phyloP scores from a whole-genome alignment of 2,329 filamentous ascomycete species.

The Calonectria leucothoes region DNA sequence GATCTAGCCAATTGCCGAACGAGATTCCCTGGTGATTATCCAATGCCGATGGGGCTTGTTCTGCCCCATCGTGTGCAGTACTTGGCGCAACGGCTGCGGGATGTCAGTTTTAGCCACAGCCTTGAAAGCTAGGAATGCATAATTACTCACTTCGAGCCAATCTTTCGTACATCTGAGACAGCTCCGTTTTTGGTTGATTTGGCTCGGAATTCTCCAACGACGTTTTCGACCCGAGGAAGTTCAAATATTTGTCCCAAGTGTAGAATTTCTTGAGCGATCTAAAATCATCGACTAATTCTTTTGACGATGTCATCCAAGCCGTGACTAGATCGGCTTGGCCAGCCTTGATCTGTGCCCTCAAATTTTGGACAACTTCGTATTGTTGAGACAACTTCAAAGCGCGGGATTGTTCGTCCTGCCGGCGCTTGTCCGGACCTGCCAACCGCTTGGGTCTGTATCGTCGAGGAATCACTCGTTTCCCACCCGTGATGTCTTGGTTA shows the following conservation, averaged over 20 bases:
- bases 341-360: conserved; percentile 55
- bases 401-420: conserved; percentile 57
- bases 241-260: conserved; percentile 73
- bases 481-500: conserved; percentile 18
- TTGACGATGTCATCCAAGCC: conserved; percentile 69
- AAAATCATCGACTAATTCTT: conserved; percentile 72
- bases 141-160: conserved; percentile 62
- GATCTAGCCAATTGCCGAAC: conserved; percentile 87
- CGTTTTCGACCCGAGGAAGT: conserved; percentile 60
- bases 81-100: conserved; percentile 48
- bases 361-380: conserved; percentile 56
- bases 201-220: conserved; percentile 33
- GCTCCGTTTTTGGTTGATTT: conserved; percentile 53
- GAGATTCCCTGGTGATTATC: conserved; percentile 78
- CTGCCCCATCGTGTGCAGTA: conserved; percentile 32
- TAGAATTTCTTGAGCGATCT: conserved; percentile 73
- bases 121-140: background rate
- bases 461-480: conserved; percentile 47
- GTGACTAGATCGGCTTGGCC: conserved; percentile 57
- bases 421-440: conserved; percentile 56
- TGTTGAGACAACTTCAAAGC: conserved; percentile 53
- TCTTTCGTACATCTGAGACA: conserved; percentile 67
- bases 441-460: conserved; percentile 60
- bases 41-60: conserved; percentile 46
- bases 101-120: background rate